phyloP scores from a whole-genome alignment of 306 rosid genomes.

The Glycyrrhiza uralensis region DNA sequence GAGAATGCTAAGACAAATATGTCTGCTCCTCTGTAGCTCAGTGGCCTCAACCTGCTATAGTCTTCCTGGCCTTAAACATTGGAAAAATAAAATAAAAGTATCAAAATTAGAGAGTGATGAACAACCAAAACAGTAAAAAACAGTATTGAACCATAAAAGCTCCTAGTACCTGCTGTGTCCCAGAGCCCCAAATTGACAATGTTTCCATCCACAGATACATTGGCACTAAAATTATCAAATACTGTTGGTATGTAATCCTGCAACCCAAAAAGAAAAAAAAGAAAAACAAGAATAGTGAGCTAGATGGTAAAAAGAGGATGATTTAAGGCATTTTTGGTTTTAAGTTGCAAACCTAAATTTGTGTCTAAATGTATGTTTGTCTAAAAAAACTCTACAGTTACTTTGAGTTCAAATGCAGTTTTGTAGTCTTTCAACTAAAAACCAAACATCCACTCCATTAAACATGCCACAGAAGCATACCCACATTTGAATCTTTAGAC shows the following conservation, averaged over 20 bases:
- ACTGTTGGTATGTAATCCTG: constrained; percentile 97
- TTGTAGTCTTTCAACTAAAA: too few species aligned
- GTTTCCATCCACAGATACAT: constrained; percentile 91
- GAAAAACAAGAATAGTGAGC: neutral
- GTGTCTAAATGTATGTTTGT: too few species aligned
- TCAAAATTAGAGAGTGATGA: neutral
- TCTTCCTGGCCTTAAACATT: constrained; percentile 86
- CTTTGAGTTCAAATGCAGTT: too few species aligned
- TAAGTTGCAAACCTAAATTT: too few species aligned
- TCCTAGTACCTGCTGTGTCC: constrained; percentile 91
- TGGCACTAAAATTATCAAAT: constrained; percentile 95
- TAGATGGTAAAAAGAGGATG: neutral
- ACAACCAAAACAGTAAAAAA: neutral
- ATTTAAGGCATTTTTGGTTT: too few species aligned
- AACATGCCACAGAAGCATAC: neutral
- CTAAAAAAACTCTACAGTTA: too few species aligned
- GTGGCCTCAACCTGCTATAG: constrained; percentile 95
- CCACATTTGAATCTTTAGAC: neutral
- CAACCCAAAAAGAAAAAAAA: neutral
- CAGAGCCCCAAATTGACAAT: constrained; percentile 92
- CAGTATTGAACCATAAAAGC: neutral
- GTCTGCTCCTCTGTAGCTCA: constrained; percentile 97
- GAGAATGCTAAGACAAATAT: constrained; percentile 90
- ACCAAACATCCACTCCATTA: too few species aligned
- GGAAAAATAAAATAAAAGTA: neutral